Evolutionary conservation across 2,329 filamentous ascomycete species (phyloP).

Genomic region (Orbilia ellipsospora): DNA sequence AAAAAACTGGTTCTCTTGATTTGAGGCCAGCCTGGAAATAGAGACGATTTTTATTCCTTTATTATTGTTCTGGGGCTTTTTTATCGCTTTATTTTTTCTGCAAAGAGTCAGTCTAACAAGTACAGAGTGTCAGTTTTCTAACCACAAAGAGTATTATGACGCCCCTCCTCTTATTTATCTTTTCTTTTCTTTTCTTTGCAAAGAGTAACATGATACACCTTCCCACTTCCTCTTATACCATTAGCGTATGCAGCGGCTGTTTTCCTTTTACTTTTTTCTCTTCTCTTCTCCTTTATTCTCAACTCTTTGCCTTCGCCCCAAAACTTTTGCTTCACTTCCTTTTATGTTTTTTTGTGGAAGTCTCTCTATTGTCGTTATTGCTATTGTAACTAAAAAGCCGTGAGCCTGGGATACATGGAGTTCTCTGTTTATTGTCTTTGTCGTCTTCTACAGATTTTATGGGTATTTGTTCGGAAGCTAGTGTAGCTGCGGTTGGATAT

Average conservation of each 20-base stretch:
- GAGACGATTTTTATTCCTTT: not conserved
- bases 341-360: not conserved
- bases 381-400: slow-evolving; percentile 35
- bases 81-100: not conserved
- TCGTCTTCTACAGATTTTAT: not conserved
- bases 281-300: not conserved
- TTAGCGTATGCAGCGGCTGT: not conserved
- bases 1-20: slow-evolving; percentile 45
- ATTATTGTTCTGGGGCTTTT: not conserved
- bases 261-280: slow-evolving; percentile 3
- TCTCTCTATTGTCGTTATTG: slow-evolving; percentile 1
- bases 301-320: not conserved
- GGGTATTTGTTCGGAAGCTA: not conserved
- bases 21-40: slow-evolving; percentile 41
- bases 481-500: slow-evolving; percentile 1
- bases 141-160: too few species aligned
- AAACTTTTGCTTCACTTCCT: not conserved
- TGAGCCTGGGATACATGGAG: slow-evolving; percentile 52
- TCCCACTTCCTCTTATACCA: not conserved
- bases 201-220: not conserved
- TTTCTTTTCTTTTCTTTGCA: not conserved
- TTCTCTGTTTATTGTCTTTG: slow-evolving; percentile 24
- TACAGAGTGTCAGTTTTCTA: too few species aligned
- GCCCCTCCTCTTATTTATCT: not conserved
- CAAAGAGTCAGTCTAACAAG: too few species aligned